Evolutionary conservation across 2,329 filamentous ascomycete species (phyloP).

Genomic region (Colletotrichum trifolii): DNA sequence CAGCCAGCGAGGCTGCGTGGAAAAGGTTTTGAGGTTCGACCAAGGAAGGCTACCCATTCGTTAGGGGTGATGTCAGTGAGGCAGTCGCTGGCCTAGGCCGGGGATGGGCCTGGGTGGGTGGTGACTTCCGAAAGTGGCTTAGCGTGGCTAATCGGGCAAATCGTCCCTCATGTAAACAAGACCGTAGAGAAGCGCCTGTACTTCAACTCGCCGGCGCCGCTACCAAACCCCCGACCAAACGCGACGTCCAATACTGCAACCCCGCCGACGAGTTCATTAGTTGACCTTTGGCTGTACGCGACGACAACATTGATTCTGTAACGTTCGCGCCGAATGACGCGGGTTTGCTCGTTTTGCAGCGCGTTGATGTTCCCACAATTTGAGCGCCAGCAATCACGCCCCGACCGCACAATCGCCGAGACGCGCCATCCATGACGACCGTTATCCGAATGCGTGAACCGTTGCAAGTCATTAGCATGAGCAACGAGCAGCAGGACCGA

Average conservation of each 20-base stretch:
- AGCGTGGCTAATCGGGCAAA: constrained; percentile 35
- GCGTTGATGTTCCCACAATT: constrained; percentile 9
- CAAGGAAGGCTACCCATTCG: too few species aligned
- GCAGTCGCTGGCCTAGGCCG: constrained; percentile 29
- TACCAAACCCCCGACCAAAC: constrained; percentile 23
- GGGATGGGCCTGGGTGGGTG: constrained; percentile 33
- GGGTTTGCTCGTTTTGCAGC: constrained; percentile 6
- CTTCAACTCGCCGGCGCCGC: constrained; percentile 22
- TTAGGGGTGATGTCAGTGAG: constrained; percentile 14
- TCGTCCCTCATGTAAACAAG: constrained; percentile 40
- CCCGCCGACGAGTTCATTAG: constrained; percentile 8
- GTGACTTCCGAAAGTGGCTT: constrained; percentile 37
- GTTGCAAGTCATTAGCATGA: constrained; percentile 77
- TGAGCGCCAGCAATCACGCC: constrained; percentile 12
- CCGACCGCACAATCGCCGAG: constrained; percentile 31
- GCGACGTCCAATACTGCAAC: constrained; percentile 23
- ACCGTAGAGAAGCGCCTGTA: constrained; percentile 22
- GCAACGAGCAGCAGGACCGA: constrained; percentile 69
- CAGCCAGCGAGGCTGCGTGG: too few species aligned
- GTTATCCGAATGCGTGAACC: constrained; percentile 72
- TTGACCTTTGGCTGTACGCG: too few species aligned
- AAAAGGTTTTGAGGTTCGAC: too few species aligned
- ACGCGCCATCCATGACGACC: constrained; percentile 75
- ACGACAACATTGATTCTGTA: not conserved
- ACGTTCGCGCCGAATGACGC: constrained; percentile 30